Evolutionary conservation across 2,329 filamentous ascomycete species (phyloP).

Genomic region (Penicillium sp.): DNA sequence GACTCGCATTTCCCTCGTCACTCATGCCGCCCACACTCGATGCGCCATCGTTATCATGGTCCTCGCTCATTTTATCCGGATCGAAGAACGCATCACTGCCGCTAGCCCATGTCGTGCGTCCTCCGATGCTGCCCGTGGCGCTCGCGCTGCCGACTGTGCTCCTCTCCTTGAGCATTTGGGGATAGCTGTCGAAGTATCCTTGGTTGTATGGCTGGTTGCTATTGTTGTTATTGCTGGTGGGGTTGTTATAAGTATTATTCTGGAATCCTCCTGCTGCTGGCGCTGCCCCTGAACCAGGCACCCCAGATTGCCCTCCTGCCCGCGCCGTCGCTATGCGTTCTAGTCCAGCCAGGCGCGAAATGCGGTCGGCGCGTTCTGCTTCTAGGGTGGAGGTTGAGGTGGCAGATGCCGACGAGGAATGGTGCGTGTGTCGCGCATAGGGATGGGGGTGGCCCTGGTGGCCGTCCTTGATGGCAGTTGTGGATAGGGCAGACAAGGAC

Average conservation of each 20-base stretch:
- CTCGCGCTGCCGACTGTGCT: slow-evolving; percentile 90
- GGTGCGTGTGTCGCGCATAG: slow-evolving; percentile 50
- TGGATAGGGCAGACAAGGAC: slow-evolving; percentile 85
- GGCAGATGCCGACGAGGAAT: slow-evolving; percentile 54
- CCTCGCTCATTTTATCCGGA: slow-evolving; percentile 56
- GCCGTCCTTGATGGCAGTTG: slow-evolving; percentile 93
- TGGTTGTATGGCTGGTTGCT: slow-evolving; percentile 43
- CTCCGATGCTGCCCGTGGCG: slow-evolving; percentile 70
- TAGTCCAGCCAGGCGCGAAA: slow-evolving; percentile 88
- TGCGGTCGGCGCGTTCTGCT: slow-evolving; percentile 89
- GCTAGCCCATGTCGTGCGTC: slow-evolving; percentile 65
- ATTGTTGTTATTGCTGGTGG: slow-evolving; percentile 16
- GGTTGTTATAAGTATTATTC: neutral
- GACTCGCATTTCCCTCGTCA: slow-evolving; percentile 75
- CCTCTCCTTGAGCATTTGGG: slow-evolving; percentile 62
- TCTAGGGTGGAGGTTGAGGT: slow-evolving; percentile 72
- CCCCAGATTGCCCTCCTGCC: slow-evolving; percentile 25
- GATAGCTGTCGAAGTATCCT: slow-evolving; percentile 77
- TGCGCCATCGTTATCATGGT: slow-evolving; percentile 61
- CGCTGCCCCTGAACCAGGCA: slow-evolving; percentile 24
- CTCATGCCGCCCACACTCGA: slow-evolving; percentile 72
- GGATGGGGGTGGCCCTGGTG: slow-evolving; percentile 75
- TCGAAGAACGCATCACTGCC: slow-evolving; percentile 56
- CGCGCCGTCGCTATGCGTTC: slow-evolving; percentile 79
- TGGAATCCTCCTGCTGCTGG: slow-evolving; percentile 23